These are phyloP conservation scores for Coniophora puteana DNA, from an alignment of 1,284 basidiomycete species.

Conservation along the genomic window DNA sequence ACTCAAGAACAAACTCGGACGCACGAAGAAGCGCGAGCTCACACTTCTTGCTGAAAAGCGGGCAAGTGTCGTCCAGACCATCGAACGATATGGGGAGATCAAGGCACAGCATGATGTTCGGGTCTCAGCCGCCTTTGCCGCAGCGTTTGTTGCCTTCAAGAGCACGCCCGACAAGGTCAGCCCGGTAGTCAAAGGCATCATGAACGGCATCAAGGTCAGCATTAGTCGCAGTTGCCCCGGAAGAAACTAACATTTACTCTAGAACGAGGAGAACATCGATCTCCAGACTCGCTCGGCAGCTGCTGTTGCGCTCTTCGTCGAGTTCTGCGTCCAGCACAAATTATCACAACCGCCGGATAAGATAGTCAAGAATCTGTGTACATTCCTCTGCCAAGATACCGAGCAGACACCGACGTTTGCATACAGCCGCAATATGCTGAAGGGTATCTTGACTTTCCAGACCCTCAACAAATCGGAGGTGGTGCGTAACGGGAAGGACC, in stretches of 20 bases:
- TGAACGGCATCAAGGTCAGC: constrained; percentile 93
- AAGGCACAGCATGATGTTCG: constrained; percentile 89
- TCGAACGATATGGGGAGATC: constrained; percentile 80
- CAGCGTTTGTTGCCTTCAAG: constrained; percentile 84
- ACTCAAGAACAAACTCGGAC: constrained; percentile 70
- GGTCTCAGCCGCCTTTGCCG: constrained; percentile 86
- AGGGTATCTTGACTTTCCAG: constrained; percentile 80
- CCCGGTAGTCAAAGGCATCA: constrained; percentile 94
- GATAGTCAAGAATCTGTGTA: constrained; percentile 96
- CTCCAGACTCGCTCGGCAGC: constrained; percentile 89
- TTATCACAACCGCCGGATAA: constrained; percentile 76
- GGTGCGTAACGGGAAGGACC: constrained; percentile 44
- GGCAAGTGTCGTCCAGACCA: constrained; percentile 65
- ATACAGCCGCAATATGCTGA: constrained; percentile 50
- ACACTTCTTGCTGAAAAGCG: constrained; percentile 79
- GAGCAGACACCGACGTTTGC: constrained; percentile 89
- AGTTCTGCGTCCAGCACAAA: constrained; percentile 74
- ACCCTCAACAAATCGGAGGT: constrained; percentile 30
- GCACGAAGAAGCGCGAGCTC: constrained; percentile 77
- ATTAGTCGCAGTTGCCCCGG: background rate
- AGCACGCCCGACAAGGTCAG: constrained; percentile 92
- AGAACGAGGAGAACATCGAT: constrained; percentile 90
- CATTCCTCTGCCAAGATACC: constrained; percentile 93
- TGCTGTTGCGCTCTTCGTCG: constrained; percentile 85
- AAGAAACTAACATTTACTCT: constrained; percentile 11